Conservation (phyloP, 768 basidiomycete genomes). For the Boletales sp. region DNA sequence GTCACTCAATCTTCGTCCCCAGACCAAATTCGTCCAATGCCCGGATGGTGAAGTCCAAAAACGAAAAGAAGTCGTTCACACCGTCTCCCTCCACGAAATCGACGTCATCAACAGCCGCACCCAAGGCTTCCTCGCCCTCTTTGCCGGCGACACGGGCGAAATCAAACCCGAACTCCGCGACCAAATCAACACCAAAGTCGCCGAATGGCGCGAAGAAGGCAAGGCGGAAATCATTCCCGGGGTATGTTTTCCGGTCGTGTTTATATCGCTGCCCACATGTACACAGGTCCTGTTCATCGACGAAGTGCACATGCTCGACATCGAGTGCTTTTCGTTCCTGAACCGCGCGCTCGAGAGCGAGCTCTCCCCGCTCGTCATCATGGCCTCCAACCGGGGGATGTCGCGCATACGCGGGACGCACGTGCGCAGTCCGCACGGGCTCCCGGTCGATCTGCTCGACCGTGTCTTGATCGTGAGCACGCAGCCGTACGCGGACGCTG, state of each 20-base stretch:
- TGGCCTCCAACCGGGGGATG: slow-evolving; percentile 97
- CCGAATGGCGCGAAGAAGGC: slow-evolving; percentile 97
- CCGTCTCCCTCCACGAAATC: slow-evolving; percentile 96
- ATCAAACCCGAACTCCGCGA: slow-evolving; percentile 95
- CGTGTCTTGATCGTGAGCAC: slow-evolving; percentile 96
- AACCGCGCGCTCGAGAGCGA: slow-evolving; percentile 95
- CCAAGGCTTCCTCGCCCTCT: slow-evolving; percentile 95
- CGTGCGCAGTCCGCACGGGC: slow-evolving; percentile 90
- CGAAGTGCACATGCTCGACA: slow-evolving; percentile 99
- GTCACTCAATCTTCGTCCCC: slow-evolving; percentile 7
- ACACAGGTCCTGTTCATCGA: slow-evolving; percentile 93
- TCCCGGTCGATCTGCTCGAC: slow-evolving; percentile 92
- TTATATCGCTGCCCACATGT: not conserved
- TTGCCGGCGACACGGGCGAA: slow-evolving; percentile 96
- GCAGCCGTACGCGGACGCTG: slow-evolving; percentile 75
- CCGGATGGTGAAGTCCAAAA: slow-evolving; percentile 98
- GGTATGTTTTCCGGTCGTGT: slow-evolving; percentile 42
- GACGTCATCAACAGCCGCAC: slow-evolving; percentile 99
- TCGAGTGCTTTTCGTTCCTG: slow-evolving; percentile 98
- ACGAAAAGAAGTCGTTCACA: slow-evolving; percentile 95
- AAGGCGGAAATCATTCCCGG: slow-evolving; percentile 98
- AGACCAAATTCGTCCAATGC: slow-evolving; percentile 98
- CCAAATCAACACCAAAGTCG: slow-evolving; percentile 96
- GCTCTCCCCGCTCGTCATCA: slow-evolving; percentile 91
- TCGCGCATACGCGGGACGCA: slow-evolving; percentile 93